phyloP scores from a whole-genome alignment of 345 rosid genomes.

The Eutrema heterophyllum region DNA sequence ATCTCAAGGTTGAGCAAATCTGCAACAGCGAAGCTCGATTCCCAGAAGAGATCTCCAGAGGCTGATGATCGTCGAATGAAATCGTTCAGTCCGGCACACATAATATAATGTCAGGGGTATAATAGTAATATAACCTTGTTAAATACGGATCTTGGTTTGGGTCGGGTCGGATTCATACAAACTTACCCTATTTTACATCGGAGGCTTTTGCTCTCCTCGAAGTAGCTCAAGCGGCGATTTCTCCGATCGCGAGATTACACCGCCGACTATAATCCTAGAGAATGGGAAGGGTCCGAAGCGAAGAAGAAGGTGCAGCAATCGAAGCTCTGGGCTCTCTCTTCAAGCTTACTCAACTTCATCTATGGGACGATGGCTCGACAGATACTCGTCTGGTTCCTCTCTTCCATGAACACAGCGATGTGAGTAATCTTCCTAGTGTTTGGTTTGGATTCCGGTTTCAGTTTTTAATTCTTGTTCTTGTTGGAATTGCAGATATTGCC shows the following conservation, averaged over 20 bases:
- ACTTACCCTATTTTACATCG: no score
- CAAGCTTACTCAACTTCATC: slow-evolving; percentile 62
- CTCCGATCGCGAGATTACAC: background rate
- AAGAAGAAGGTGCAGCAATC: slow-evolving; percentile 42
- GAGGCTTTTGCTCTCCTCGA: background rate
- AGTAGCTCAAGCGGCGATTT: background rate
- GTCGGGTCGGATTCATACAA: background rate
- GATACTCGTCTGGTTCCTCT: slow-evolving; percentile 30
- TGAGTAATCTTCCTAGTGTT: slow-evolving; percentile 14
- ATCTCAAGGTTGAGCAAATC: background rate
- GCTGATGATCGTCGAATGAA: slow-evolving; percentile 18
- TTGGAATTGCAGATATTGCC: slow-evolving; percentile 32
- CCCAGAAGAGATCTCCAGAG: slow-evolving; percentile 7
- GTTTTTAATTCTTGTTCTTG: background rate
- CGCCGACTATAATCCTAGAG: background rate
- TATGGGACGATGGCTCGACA: slow-evolving; percentile 60
- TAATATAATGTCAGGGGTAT: background rate
- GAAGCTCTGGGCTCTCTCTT: slow-evolving; percentile 66
- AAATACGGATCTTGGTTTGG: background rate
- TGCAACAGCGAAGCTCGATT: background rate
- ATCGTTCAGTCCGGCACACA: background rate
- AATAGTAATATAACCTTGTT: background rate
- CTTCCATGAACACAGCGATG: slow-evolving; percentile 26
- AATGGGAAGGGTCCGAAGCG: slow-evolving; percentile 14
- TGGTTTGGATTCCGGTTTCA: background rate